A percentile compares a stretch with the other conserved stretches of the same genome.
Evolutionary conservation across 495 filamentous ascomycete genomes (phyloP).

Genomic region (Bryoglossum gracile): DNA sequence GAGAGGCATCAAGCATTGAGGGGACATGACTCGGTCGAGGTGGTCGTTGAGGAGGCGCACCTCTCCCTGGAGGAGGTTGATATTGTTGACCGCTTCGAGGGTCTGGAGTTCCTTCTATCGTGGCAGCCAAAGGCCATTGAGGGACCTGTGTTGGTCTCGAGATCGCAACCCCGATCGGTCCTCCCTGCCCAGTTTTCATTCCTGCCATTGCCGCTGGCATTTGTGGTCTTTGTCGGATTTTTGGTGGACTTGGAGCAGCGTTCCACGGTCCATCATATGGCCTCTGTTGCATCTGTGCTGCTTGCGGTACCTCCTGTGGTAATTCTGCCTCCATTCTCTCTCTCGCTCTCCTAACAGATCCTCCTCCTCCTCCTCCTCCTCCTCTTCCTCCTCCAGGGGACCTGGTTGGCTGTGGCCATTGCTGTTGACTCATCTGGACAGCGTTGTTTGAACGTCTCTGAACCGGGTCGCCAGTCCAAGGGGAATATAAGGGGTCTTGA

Average conservation of each 20-base stretch:
- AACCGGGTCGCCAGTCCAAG: background rate
- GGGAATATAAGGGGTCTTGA: constrained; percentile 6
- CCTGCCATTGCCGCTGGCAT: constrained; percentile 29
- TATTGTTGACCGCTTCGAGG: constrained; percentile 31
- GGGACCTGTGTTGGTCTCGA: constrained; percentile 44
- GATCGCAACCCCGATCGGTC: constrained; percentile 38
- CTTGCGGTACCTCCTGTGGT: constrained; percentile 27
- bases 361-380: too few species aligned
- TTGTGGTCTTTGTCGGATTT: constrained; percentile 23
- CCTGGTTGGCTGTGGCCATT: constrained; percentile 14
- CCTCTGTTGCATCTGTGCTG: constrained; percentile 27
- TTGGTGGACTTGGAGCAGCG: constrained; percentile 25
- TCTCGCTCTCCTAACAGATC: constrained; percentile 42
- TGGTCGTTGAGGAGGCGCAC: constrained; percentile 59
- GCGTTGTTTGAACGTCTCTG: background rate
- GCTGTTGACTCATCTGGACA: constrained; percentile 20
- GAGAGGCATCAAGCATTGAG: constrained; percentile 43
- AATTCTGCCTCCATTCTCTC: constrained; percentile 46
- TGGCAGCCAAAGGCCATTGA: constrained; percentile 47
- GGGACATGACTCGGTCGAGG: constrained; percentile 55
- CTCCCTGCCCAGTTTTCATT: constrained; percentile 32
- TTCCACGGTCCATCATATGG: constrained; percentile 25
- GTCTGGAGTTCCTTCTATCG: constrained; percentile 33
- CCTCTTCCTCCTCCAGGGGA: constrained; percentile 7
- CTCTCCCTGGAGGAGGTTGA: constrained; percentile 42